phyloP scores from a whole-genome alignment of 805 yeast species.

The Schwanniomyces sp. region DNA sequence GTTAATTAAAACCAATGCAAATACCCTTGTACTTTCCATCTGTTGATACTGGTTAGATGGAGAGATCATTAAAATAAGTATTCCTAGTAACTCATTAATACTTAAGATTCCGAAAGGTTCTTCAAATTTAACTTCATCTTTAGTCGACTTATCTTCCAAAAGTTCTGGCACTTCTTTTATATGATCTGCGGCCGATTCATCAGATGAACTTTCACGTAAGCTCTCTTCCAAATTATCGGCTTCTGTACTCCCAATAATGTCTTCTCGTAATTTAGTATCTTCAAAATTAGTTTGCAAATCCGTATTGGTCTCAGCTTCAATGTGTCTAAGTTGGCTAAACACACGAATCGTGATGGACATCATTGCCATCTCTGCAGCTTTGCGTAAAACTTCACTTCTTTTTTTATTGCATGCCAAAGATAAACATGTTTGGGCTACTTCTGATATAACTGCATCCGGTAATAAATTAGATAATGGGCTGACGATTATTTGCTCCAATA shows the following conservation, averaged over 20 bases:
- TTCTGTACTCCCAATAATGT: constrained; percentile 53
- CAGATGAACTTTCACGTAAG: background rate
- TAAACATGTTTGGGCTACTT: constrained; percentile 87
- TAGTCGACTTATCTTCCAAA: background rate
- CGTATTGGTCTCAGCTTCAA: constrained; percentile 47
- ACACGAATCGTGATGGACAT: constrained; percentile 65
- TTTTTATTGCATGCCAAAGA: constrained; percentile 90
- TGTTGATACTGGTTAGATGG: constrained; percentile 83
- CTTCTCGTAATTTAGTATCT: constrained; percentile 54
- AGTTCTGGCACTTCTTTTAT: background rate
- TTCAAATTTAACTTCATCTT: constrained; percentile 14
- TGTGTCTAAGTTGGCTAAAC: constrained; percentile 56
- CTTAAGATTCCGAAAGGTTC: constrained; percentile 71
- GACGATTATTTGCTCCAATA: constrained; percentile 64
- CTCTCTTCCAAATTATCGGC: constrained; percentile 1
- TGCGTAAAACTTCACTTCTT: constrained; percentile 84
- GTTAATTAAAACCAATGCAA: constrained; percentile 74
- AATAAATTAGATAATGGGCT: constrained; percentile 66
- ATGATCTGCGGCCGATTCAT: background rate
- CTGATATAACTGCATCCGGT: constrained; percentile 80
- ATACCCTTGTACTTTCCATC: constrained; percentile 81
- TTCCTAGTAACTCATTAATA: constrained; percentile 72
- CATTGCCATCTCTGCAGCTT: constrained; percentile 85
- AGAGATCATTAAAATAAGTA: constrained; percentile 75
- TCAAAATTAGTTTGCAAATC: constrained; percentile 51